These are phyloP conservation scores for Fonsecaea pedrosoi DNA, from an alignment of 2,329 filamentous ascomycete genomes.

Conservation along the genomic window DNA sequence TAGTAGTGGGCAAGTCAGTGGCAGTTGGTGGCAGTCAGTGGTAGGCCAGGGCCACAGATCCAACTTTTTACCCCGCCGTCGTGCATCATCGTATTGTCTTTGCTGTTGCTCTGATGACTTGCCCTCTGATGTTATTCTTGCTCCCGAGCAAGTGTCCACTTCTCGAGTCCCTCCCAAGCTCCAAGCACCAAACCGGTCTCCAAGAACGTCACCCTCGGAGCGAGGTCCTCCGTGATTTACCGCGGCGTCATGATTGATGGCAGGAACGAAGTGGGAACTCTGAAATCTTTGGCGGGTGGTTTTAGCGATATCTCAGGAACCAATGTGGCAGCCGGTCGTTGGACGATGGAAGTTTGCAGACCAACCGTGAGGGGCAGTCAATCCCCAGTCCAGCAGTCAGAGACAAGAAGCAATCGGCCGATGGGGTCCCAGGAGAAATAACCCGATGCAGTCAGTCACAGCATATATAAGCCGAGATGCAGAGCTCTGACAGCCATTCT, in stretches of 20 bases:
- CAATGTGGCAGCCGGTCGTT: slow-evolving; percentile 3
- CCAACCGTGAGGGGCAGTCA: slow-evolving; percentile 3
- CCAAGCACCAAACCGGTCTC: slow-evolving; percentile 1
- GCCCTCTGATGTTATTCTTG: neutral
- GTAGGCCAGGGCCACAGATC: neutral
- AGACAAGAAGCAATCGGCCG: neutral
- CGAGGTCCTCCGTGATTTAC: slow-evolving; percentile 17
- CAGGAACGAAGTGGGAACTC: neutral
- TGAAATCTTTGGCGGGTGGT: slow-evolving; percentile 8
- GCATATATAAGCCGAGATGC: neutral
- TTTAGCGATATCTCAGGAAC: slow-evolving; percentile 13
- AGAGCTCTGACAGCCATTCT: neutral
- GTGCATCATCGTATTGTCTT: slow-evolving; percentile 10
- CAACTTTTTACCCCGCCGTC: slow-evolving; percentile 15
- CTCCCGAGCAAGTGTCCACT: slow-evolving; percentile 6
- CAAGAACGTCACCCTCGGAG: slow-evolving; percentile 15
- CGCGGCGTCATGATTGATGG: neutral
- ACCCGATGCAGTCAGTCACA: neutral
- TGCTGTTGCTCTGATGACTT: slow-evolving; percentile 6
- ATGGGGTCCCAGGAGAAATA: slow-evolving; percentile 1
- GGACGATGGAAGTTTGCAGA: neutral
- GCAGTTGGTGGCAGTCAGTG: no score
- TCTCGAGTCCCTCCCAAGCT: neutral
- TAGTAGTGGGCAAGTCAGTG: neutral
- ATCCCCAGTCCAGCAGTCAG: neutral